Evolutionary conservation across 805 yeast species (phyloP).

Genomic region (Millerozyma miso): DNA sequence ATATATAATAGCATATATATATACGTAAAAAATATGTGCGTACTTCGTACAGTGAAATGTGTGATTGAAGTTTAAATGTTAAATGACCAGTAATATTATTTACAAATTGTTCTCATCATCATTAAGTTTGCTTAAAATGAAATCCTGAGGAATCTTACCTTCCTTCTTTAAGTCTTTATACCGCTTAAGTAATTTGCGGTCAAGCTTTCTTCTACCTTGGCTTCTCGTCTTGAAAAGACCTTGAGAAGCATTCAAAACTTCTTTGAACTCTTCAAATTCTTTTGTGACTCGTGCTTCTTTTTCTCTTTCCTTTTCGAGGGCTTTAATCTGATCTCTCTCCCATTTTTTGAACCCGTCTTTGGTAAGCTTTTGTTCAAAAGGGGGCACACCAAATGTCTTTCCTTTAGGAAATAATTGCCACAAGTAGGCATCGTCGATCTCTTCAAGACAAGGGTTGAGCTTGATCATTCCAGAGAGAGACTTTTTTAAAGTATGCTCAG

Average conservation of each 20-base stretch:
- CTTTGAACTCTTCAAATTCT: conserved; percentile 18
- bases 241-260: conserved; percentile 17
- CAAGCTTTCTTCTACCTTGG: conserved; percentile 30
- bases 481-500: conserved; percentile 36
- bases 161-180: conserved; percentile 27
- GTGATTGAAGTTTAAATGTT: background rate
- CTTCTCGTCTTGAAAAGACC: conserved; percentile 18
- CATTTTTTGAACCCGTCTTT: conserved; percentile 30
- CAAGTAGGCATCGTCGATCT: conserved; percentile 35
- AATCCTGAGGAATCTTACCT: conserved; percentile 19
- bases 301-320: conserved; percentile 15
- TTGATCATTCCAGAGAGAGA: conserved; percentile 38
- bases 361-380: conserved; percentile 23
- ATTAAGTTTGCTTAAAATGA: conserved; percentile 4
- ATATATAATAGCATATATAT: conserved; percentile 1
- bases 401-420: conserved; percentile 37
- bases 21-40: background rate
- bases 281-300: conserved; percentile 17
- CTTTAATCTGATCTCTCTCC: conserved; percentile 26
- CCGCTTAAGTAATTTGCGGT: conserved; percentile 30
- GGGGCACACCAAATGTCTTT: conserved; percentile 30
- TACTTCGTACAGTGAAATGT: background rate
- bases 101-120: conserved; percentile 6
- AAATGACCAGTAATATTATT: background rate
- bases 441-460: conserved; percentile 29